phyloP scores from a whole-genome alignment of 2,329 filamentous ascomycete genomes.

The Aspergillus pseudoviridinutans region DNA sequence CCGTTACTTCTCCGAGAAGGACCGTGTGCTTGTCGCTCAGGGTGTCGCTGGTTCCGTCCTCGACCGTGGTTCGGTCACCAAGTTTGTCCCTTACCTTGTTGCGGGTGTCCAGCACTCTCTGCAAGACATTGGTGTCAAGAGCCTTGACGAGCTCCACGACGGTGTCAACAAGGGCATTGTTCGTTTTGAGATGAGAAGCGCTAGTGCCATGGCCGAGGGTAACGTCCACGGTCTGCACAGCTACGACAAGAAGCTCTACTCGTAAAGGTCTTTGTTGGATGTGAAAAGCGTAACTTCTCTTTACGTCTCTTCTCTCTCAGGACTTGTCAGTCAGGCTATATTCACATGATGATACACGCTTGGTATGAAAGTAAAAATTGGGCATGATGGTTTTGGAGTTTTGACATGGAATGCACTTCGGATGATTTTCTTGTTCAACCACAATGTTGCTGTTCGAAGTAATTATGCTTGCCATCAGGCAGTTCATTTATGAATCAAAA shows the following conservation, averaged over 20 bases:
- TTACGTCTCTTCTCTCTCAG: conserved; percentile 14
- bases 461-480: neutral
- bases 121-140: conserved; percentile 88
- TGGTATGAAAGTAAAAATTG: conserved; percentile 29
- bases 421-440: neutral
- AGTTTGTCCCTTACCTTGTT: conserved; percentile 93
- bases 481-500: neutral
- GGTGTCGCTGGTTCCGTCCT: conserved; percentile 74
- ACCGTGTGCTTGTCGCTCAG: conserved; percentile 90
- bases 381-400: conserved; percentile 32
- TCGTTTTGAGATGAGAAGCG: conserved; percentile 89
- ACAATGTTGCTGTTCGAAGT: neutral
- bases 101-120: conserved; percentile 96
- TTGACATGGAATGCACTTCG: conserved; percentile 20
- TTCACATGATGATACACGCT: conserved; percentile 26
- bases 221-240: conserved; percentile 95
- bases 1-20: conserved; percentile 96
- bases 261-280: conserved; percentile 50
- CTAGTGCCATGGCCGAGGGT: conserved; percentile 92
- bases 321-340: conserved; percentile 20
- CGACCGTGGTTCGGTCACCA: conserved; percentile 70
- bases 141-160: conserved; percentile 70
- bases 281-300: conserved; percentile 14
- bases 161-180: conserved; percentile 70
- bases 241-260: conserved; percentile 99